These are phyloP conservation scores for Coemansia sp. DNA, from an alignment of 192 early-diverging fungal genomes.

Conservation along the genomic window DNA sequence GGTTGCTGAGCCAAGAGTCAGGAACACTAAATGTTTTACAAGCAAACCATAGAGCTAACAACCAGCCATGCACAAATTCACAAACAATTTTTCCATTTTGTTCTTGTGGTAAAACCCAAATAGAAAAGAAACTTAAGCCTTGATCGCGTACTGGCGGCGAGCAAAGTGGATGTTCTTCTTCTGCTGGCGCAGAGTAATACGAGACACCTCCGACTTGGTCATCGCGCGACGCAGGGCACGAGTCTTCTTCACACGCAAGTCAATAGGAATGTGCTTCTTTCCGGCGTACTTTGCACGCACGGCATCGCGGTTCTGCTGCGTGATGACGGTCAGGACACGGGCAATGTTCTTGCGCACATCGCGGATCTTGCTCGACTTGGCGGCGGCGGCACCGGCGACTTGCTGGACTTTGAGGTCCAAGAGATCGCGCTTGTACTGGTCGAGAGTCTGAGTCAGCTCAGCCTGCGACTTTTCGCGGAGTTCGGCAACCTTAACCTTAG, in stretches of 20 bases:
- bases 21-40: background rate
- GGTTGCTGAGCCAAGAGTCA: background rate
- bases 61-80: background rate
- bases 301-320: conserved; percentile 87
- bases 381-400: conserved; percentile 71
- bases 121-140: conserved; percentile 60
- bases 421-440: conserved; percentile 94
- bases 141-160: conserved; percentile 87
- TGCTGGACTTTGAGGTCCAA: conserved; percentile 91
- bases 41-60: background rate
- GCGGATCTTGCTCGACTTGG: conserved; percentile 68
- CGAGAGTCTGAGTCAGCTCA: conserved; percentile 88
- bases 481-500: conserved; percentile 89
- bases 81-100: background rate
- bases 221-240: conserved; percentile 96
- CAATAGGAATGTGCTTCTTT: conserved; percentile 94
- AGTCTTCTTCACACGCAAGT: conserved; percentile 98
- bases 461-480: conserved; percentile 93
- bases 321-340: conserved; percentile 92
- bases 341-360: conserved; percentile 93
- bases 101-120: background rate
- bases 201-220: conserved; percentile 74
- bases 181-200: conserved; percentile 84
- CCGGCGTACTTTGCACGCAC: conserved; percentile 87
- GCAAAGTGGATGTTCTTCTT: conserved; percentile 92